Conservation (phyloP, 495 filamentous ascomycete species). For the Hyaloscypha variabilis region DNA sequence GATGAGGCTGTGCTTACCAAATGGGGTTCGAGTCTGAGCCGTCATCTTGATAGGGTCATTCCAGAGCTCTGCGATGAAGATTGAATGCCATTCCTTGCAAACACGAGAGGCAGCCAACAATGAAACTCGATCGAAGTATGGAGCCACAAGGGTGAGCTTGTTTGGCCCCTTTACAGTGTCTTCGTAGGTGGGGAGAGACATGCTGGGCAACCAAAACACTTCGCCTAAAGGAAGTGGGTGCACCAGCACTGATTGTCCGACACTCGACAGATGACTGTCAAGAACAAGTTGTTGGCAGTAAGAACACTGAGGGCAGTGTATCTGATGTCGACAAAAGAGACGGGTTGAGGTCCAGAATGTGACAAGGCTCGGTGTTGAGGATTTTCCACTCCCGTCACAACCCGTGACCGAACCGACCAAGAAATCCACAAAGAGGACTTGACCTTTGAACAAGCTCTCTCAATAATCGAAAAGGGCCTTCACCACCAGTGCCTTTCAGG, state of each 20-base stretch:
- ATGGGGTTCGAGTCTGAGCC: not conserved
- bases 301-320: too few species aligned
- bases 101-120: conserved; percentile 8
- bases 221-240: too few species aligned
- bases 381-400: not conserved
- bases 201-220: not conserved
- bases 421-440: not conserved
- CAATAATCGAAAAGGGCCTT: not conserved
- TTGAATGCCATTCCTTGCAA: conserved; percentile 7
- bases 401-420: not conserved
- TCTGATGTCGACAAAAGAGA: not conserved
- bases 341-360: not conserved
- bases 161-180: not conserved
- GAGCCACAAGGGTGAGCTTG: conserved; percentile 10
- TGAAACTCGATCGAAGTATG: conserved; percentile 12
- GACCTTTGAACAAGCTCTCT: not conserved
- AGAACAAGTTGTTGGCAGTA: too few species aligned
- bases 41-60: conserved; percentile 21
- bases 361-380: not conserved
- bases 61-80: conserved; percentile 17
- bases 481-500: not conserved
- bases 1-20: not conserved
- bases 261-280: too few species aligned
- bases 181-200: conserved; percentile 27
- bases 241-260: too few species aligned